Percentiles rank a stretch among this genome's conserved stretches.
Conservation (phyloP, 2,329 filamentous ascomycete genomes). For the Coniochaeta sp. region DNA sequence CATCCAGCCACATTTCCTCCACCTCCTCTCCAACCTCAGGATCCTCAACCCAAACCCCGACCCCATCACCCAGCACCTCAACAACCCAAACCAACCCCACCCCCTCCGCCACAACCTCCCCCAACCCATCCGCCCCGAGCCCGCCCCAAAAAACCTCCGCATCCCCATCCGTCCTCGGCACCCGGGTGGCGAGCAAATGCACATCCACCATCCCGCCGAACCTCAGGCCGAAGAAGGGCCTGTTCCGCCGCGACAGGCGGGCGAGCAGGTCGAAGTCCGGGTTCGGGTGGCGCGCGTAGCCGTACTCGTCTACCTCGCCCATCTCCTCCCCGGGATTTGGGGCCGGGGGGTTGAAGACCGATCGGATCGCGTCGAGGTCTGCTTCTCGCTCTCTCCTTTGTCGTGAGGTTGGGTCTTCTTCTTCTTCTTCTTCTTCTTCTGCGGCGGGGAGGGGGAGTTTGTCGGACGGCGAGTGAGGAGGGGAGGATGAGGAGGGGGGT, state of each 20-base stretch:
- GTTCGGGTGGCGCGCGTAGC: neutral
- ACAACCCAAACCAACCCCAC: slow-evolving; percentile 28
- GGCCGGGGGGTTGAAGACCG: slow-evolving; percentile 35
- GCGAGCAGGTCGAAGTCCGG: slow-evolving; percentile 15
- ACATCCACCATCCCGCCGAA: slow-evolving; percentile 48
- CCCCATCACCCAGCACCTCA: slow-evolving; percentile 44
- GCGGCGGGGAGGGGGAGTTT: neutral
- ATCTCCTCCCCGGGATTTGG: slow-evolving; percentile 6
- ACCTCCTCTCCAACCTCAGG: slow-evolving; percentile 8
- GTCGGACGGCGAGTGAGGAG: neutral
- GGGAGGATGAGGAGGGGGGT: neutral
- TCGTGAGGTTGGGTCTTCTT: too few species aligned
- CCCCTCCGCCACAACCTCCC: neutral
- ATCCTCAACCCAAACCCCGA: slow-evolving; percentile 32
- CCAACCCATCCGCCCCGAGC: neutral
- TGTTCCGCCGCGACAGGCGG: slow-evolving; percentile 13
- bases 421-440: too few species aligned
- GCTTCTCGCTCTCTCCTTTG: too few species aligned
- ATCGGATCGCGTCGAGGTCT: slow-evolving; percentile 33
- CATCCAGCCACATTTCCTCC: slow-evolving; percentile 2
- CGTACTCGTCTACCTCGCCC: neutral
- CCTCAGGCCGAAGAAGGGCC: slow-evolving; percentile 44
- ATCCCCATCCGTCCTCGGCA: slow-evolving; percentile 32
- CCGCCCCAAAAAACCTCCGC: slow-evolving; percentile 24
- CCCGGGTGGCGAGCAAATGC: slow-evolving; percentile 33